Conservation (phyloP, 306 rosid genomes). For the Biancaea sappan region DNA sequence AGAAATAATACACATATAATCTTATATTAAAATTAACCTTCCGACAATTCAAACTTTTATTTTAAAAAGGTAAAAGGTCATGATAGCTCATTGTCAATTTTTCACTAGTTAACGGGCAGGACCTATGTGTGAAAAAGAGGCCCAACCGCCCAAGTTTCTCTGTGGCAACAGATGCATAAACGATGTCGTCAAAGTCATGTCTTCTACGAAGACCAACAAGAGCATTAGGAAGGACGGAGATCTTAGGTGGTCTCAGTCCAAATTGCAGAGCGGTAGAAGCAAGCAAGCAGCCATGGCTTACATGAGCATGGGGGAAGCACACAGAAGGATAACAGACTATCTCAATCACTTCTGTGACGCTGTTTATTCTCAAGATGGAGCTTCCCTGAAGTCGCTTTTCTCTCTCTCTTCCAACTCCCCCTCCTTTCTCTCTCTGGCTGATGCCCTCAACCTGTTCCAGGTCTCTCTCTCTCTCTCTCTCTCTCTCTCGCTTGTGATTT, state of each 20-base stretch:
- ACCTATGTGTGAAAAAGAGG: background rate
- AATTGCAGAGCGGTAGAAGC: background rate
- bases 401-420: constrained; percentile 73
- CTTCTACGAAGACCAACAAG: background rate
- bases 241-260: background rate
- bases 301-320: constrained; percentile 94
- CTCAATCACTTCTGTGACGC: constrained; percentile 77
- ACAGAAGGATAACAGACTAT: constrained; percentile 77
- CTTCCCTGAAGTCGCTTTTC: constrained; percentile 68
- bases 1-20: no score
- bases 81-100: no score
- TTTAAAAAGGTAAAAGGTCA: no score
- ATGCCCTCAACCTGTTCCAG: constrained; percentile 73
- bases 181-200: background rate
- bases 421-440: constrained; percentile 67
- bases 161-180: background rate
- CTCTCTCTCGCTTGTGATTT: background rate
- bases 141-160: background rate
- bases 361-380: constrained; percentile 68
- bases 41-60: no score
- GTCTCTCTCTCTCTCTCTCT: constrained; percentile 25
- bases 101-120: no score
- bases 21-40: no score
- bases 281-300: constrained; percentile 59
- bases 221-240: background rate